phyloP scores from a whole-genome alignment of 306 rosid species.

The Rosa multiflora region DNA sequence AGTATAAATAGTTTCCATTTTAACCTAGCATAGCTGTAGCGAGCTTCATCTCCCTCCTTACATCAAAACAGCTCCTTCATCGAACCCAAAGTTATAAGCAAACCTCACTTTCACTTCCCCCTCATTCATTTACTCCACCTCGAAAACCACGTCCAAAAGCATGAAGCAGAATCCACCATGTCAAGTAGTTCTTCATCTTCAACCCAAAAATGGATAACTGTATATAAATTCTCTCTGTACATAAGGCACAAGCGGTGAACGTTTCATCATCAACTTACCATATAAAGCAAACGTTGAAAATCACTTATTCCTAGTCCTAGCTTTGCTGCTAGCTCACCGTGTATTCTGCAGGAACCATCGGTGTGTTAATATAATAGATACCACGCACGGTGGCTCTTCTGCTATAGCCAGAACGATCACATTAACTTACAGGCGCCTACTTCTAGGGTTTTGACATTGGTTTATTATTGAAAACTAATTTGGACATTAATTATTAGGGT shows the following conservation, averaged over 20 bases:
- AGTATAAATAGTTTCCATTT: background rate
- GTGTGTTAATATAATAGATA: background rate
- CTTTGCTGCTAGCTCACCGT: slow-evolving; percentile 27
- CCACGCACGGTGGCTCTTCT: slow-evolving; percentile 6
- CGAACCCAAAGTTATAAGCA: slow-evolving; percentile 4
- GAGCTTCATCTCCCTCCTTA: background rate
- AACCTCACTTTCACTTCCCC: background rate
- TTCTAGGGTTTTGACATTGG: slow-evolving; percentile 24
- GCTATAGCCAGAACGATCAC: background rate
- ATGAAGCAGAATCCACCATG: background rate
- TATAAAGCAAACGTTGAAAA: slow-evolving; percentile 42
- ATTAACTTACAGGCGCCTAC: background rate
- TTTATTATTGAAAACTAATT: background rate
- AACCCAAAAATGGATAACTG: slow-evolving; percentile 25
- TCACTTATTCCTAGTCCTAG: slow-evolving; percentile 15
- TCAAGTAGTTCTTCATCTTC: slow-evolving; percentile 8
- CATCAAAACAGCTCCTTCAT: slow-evolving; percentile 1
- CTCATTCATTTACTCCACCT: background rate
- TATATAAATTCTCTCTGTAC: slow-evolving; percentile 41
- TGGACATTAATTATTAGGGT: slow-evolving; percentile 20
- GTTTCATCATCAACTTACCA: slow-evolving; percentile 50
- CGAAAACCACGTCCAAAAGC: background rate
- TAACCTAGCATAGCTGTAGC: background rate
- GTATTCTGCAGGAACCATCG: slow-evolving; percentile 46
- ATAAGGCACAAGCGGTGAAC: slow-evolving; percentile 39